A percentile compares a stretch with the other conserved stretches of the same genome.
Evolutionary conservation across 805 yeast genomes (phyloP).

Genomic region (Clavispora santaluciae): DNA sequence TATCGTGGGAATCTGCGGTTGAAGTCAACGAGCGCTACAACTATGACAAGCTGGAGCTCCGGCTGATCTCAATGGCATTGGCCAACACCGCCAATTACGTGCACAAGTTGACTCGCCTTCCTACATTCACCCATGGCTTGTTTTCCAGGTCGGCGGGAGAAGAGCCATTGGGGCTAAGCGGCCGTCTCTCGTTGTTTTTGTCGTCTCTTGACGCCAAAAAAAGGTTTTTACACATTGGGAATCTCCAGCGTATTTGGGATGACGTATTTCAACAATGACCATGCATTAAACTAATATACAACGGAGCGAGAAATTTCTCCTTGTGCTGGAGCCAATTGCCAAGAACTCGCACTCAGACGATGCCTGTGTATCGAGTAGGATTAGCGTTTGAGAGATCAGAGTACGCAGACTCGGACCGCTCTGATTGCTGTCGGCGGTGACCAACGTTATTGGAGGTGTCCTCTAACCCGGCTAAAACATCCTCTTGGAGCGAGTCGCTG

Average conservation of each 20-base stretch:
- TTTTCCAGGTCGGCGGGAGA: neutral
- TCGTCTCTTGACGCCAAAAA: neutral
- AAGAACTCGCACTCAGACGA: constrained; percentile 3
- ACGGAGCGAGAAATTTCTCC: neutral
- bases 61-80: constrained; percentile 23
- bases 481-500: constrained; percentile 12
- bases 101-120: constrained; percentile 2
- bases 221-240: neutral
- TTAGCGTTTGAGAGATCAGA: constrained; percentile 10
- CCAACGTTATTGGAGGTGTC: constrained; percentile 3
- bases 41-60: constrained; percentile 34
- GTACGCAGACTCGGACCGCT: constrained; percentile 10
- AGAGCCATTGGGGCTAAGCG: neutral
- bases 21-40: constrained; percentile 48
- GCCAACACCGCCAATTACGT: constrained; percentile 6
- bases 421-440: constrained; percentile 9
- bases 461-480: constrained; percentile 3
- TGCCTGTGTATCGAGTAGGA: constrained; percentile 11
- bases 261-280: neutral
- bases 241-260: constrained; percentile 1
- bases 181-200: neutral
- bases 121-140: neutral
- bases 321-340: neutral
- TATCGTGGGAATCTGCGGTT: constrained; percentile 25
- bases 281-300: constrained; percentile 2